Conservation (phyloP, 2,329 filamentous ascomycete genomes). For the Cladosporium sp. region DNA sequence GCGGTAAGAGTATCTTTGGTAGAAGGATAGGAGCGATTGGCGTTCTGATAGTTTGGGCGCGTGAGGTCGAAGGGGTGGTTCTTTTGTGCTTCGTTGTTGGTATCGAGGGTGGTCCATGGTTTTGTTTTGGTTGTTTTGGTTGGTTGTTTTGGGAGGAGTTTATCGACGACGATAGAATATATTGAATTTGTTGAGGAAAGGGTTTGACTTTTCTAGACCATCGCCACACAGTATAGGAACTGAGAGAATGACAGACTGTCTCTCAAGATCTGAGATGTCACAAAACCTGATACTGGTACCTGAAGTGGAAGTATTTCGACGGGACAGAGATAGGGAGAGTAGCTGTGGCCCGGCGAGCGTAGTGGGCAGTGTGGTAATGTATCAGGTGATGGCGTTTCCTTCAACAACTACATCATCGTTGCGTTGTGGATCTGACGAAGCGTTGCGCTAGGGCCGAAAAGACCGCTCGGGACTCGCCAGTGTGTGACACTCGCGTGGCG, state of each 20-base stretch:
- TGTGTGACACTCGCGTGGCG: not conserved
- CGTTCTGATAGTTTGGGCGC: constrained; percentile 6
- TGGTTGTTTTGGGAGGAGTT: not conserved
- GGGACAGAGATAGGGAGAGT: not conserved
- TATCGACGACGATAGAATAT: not conserved
- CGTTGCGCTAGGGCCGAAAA: not conserved
- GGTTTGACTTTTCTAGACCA: not conserved
- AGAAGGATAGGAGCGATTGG: constrained; percentile 9
- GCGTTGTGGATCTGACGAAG: constrained; percentile 11
- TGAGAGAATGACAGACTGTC: not conserved
- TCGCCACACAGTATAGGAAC: not conserved
- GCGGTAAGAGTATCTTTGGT: constrained; percentile 16
- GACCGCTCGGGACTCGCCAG: not conserved
- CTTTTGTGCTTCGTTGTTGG: not conserved
- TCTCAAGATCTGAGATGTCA: not conserved
- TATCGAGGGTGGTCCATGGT: constrained; percentile 5
- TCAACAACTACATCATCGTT: constrained; percentile 10
- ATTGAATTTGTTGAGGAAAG: not conserved
- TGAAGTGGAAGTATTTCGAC: not conserved
- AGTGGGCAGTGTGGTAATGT: not conserved
- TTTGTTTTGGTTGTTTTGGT: not conserved
- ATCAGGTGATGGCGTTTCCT: constrained; percentile 9
- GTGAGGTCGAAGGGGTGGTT: constrained; percentile 7
- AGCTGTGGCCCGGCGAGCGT: no score
- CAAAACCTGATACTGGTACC: not conserved